Evolutionary conservation across 177 flowering plant species (phyloP), one percentile per base, ranked within the genome.

Genomic region (Telopea speciosissima): DNA sequence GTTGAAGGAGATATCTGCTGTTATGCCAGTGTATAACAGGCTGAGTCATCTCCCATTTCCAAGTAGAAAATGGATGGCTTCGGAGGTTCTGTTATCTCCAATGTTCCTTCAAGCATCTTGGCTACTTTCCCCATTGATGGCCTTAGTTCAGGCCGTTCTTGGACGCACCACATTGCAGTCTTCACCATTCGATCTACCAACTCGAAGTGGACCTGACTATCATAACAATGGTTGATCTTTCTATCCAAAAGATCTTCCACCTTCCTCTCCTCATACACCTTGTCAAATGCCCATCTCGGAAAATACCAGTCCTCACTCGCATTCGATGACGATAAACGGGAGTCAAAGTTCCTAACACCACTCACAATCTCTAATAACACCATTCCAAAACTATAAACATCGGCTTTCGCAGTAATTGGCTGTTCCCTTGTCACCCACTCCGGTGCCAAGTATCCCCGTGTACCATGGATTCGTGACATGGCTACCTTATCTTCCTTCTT

Each of bases 101-200:
- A 85, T 1, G 90, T 79, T 52, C 97, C 95, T 76, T 90, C 91
- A 52, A 90, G 72, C 95, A 91, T 89, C 87, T 90, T 91, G 5
- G 92, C 90, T 58, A 90, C 97, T 74, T 87, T 90, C 66, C 95
- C 91, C 95, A 91, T 90, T 1, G 95, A 82, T 4, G 97, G 97
- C 77, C 97, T 79, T 77, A 63, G 59, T 73, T 90, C 95, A 1
- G 89, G 86, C 59, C 84, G 74, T 66, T 87, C 89, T 63, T 91
- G 97, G 6, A 89, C 78, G 79, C 97, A 91, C 95, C 95, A 91
- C 85, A 90, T 86, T 3, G 97, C 95, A 1, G 93, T 91, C 80
- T 86, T 89, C 66, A 90, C 91, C 95, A 90, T 89, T 45, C 95
- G 80, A 63, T 85, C 78, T 19, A 88, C 82, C 77, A 81, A 68